phyloP scores from a whole-genome alignment of 129 eudicot genomes.

The Pulicaria dysenterica region DNA sequence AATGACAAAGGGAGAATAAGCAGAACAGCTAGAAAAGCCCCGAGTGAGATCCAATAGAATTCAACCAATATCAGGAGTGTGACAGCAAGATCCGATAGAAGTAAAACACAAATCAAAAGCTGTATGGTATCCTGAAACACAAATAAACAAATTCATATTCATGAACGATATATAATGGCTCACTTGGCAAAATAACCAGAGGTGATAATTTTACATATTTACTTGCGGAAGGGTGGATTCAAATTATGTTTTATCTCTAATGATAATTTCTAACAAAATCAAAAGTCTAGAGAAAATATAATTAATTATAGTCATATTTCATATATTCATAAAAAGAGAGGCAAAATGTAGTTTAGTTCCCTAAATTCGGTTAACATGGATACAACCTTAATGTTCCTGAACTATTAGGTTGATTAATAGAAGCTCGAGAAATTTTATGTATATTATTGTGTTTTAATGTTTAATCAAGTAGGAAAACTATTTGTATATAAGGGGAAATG shows the following conservation, averaged over 20 bases:
- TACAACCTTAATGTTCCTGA: no score
- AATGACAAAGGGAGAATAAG: constrained; percentile 86
- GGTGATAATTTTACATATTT: neutral
- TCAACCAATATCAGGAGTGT: constrained; percentile 77
- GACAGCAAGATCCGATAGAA: constrained; percentile 74
- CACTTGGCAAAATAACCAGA: neutral
- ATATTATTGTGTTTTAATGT: no score
- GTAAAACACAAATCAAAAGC: constrained; percentile 72
- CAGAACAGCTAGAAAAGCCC: constrained; percentile 82
- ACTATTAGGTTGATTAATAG: no score
- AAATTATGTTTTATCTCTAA: constrained; percentile 3
- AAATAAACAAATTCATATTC: constrained; percentile 16
- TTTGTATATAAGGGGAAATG: no score
- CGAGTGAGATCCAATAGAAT: constrained; percentile 85
- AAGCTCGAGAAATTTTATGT: no score
- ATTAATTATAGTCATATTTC: neutral
- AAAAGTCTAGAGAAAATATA: neutral
- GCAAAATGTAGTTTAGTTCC: neutral
- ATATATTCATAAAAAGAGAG: neutral
- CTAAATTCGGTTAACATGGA: no score
- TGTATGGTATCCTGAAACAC: constrained; percentile 82
- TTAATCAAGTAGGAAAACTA: no score
- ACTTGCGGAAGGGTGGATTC: neutral
- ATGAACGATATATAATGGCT: neutral
- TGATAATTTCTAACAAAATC: neutral